Base-by-base conservation (phyloP, 2,329 filamentous ascomycete species). In the Tolypocladium guangdongense region DNA sequence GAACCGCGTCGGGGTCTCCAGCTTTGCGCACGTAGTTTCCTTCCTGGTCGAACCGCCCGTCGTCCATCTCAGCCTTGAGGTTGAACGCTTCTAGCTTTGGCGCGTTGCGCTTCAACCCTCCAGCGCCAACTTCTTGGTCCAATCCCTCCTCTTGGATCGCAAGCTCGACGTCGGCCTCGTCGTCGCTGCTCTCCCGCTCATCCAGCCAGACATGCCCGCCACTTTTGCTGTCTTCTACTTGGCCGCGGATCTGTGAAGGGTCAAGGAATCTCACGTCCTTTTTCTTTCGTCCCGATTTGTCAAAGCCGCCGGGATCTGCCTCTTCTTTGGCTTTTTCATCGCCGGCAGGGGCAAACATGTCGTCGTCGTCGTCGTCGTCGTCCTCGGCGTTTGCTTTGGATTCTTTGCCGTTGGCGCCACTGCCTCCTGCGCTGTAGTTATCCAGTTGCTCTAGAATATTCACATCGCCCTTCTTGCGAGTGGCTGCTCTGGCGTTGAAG, bases 51-150 rank as follows among this genome's bases (percentile, higher is more conserved):
- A 96, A 99, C 12, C 84, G 80, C 1, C 93, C 93, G 61, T 97
- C 92, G 64, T 97, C 90, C 67, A 95, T 85, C 68, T 99, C 93
- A 14, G 81, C 75, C 55, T 82, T 84, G 78, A 99, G 88, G 65
- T 99, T 97, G 78, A 99, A 99, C 3, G 92, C 92, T 68, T 97
- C 93, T 7, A 99, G 79, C 67, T 93, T 89, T 2, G 93, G 93
- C 2, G 93, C 93, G 68, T 96, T 90, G 62, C 84, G 88, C 73
- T 96, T 97, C 62, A 95, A 86, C 2, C 88, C 87, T 16, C 93
- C 93, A 1, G 89, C 86, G 2, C 93, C 93, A 7, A 99, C 77
- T 68, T 99, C 93, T 52, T 91, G 86, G 60, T 96, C 93, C 18
- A 96, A 66, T 20, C 83, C 88, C 56, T 87, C 83, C 58, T 88